These are phyloP conservation scores for Obba rivulosa DNA, from an alignment of 768 basidiomycete genomes.

Conservation along the genomic window DNA sequence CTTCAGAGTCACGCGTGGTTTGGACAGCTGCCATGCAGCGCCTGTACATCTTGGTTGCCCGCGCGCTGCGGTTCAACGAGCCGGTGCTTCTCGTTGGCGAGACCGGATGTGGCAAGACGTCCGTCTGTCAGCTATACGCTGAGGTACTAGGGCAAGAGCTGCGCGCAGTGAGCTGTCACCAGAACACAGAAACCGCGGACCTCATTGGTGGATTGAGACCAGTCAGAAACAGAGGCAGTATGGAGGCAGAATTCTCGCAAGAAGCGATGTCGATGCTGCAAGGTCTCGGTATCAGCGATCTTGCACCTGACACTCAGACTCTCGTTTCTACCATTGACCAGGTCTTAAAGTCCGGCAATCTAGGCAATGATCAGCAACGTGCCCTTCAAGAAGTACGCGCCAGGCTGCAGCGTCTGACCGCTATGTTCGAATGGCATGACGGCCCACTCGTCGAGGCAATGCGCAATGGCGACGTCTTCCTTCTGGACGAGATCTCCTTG, in stretches of 20 bases:
- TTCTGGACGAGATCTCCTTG: conserved; percentile 95
- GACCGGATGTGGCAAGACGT: conserved; percentile 96
- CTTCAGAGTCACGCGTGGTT: conserved; percentile 49
- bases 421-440: conserved; percentile 95
- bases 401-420: conserved; percentile 47
- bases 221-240: conserved; percentile 63
- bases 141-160: conserved; percentile 56
- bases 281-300: conserved; percentile 28
- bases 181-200: conserved; percentile 97
- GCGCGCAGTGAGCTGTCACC: conserved; percentile 86
- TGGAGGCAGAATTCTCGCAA: conserved; percentile 44
- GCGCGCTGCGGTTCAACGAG: conserved; percentile 88
- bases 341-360: conserved; percentile 18
- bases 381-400: conserved; percentile 38
- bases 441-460: conserved; percentile 95
- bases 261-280: conserved; percentile 39
- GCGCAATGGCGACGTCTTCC: conserved; percentile 75
- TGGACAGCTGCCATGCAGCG: conserved; percentile 96
- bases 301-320: conserved; percentile 19
- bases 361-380: conserved; percentile 27
- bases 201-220: conserved; percentile 92
- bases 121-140: conserved; percentile 88
- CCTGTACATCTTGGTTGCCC: conserved; percentile 74
- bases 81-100: conserved; percentile 95
- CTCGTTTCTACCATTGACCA: conserved; percentile 22